These are phyloP conservation scores for Coemansia brasiliensis DNA, from an alignment of 192 early-diverging fungal species.

Conservation along the genomic window DNA sequence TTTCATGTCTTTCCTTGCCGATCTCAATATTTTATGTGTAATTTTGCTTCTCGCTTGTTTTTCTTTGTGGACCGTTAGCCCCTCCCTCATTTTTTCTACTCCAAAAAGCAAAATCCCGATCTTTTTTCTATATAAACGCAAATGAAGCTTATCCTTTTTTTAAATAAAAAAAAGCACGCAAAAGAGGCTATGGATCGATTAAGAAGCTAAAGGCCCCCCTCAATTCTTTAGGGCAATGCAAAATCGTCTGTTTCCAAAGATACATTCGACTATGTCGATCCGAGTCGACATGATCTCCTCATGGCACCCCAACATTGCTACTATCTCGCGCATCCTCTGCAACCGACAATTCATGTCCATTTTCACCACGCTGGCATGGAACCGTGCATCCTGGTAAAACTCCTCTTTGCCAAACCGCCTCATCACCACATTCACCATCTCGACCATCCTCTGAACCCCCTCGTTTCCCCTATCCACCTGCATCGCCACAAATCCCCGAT, in stretches of 20 bases:
- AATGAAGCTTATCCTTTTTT: too few species aligned
- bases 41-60: too few species aligned
- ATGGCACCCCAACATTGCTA: slow-evolving; percentile 33
- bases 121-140: too few species aligned
- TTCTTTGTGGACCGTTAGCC: too few species aligned
- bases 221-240: slow-evolving; percentile 25
- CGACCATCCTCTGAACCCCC: slow-evolving; percentile 15
- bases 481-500: slow-evolving; percentile 39
- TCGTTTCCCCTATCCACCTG: slow-evolving; percentile 31
- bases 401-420: slow-evolving; percentile 25
- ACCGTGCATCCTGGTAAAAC: slow-evolving; percentile 43
- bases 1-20: too few species aligned
- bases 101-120: too few species aligned
- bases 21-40: too few species aligned
- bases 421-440: slow-evolving; percentile 40
- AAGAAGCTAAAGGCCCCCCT: too few species aligned
- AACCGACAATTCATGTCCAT: slow-evolving; percentile 14
- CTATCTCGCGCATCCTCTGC: slow-evolving; percentile 10
- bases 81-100: too few species aligned
- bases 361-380: slow-evolving; percentile 44
- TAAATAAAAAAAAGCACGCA: too few species aligned
- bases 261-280: slow-evolving; percentile 41
- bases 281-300: slow-evolving; percentile 41
- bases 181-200: too few species aligned
- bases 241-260: slow-evolving; percentile 36